These are phyloP conservation scores for Cardamine chenopodiifolia DNA, from an alignment of 345 rosid species.

Conservation along the genomic window DNA sequence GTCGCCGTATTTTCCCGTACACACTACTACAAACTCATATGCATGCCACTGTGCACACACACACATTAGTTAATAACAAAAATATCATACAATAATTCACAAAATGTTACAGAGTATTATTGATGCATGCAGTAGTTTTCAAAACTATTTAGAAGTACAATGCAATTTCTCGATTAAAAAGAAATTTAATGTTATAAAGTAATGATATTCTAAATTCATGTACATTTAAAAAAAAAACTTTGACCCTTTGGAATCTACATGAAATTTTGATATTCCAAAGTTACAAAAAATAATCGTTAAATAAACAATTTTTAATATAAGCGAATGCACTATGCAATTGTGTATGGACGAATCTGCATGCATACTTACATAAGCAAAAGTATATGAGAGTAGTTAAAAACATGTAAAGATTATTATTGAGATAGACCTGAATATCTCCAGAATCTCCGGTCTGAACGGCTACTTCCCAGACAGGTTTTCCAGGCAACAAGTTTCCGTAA, in stretches of 20 bases:
- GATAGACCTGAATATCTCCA: slow-evolving; percentile 59
- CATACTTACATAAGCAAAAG: background rate
- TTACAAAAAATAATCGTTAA: background rate
- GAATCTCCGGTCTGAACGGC: slow-evolving; percentile 61
- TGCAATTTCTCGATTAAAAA: background rate
- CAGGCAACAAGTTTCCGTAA: slow-evolving; percentile 54
- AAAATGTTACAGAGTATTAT: too few relatives aligned
- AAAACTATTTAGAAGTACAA: background rate
- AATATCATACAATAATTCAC: background rate
- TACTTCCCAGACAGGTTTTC: slow-evolving; percentile 79
- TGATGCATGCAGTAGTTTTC: slow-evolving; percentile 28
- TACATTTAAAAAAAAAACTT: background rate
- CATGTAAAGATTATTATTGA: background rate
- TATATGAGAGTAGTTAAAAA: background rate
- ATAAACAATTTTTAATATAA: background rate
- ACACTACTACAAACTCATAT: slow-evolving; percentile 73
- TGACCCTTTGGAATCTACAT: background rate
- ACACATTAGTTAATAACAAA: background rate
- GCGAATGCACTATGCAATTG: background rate
- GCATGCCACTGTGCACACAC: slow-evolving; percentile 61
- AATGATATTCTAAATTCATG: background rate
- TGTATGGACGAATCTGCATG: slow-evolving; percentile 12
- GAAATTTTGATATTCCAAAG: background rate
- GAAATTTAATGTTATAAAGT: background rate
- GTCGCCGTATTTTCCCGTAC: slow-evolving; percentile 85